phyloP scores from a whole-genome alignment of 2,329 filamentous ascomycete genomes.

The Neofusicoccum umdonicola region DNA sequence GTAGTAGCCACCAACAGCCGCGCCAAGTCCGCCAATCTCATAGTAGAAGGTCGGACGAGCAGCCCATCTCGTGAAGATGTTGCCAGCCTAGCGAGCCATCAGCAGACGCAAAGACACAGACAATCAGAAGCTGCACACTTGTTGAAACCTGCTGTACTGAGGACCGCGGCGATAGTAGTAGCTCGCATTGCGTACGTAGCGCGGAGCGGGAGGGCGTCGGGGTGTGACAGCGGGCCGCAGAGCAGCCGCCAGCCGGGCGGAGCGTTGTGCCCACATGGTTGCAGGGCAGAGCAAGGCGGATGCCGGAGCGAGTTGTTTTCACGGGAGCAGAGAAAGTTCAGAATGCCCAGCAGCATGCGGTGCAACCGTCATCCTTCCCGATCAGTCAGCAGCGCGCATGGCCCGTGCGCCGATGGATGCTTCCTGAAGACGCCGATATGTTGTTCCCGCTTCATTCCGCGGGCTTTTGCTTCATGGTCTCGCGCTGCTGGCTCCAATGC shows the following conservation, averaged over 20 bases:
- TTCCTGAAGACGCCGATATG: neutral
- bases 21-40: conserved; percentile 43
- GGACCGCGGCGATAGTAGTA: conserved; percentile 1
- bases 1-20: conserved; percentile 57
- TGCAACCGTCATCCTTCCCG: neutral
- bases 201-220: neutral
- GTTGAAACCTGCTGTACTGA: conserved; percentile 31
- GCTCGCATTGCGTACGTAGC: neutral
- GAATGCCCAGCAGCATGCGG: neutral
- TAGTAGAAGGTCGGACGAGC: conserved; percentile 48
- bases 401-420: conserved; percentile 1
- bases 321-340: neutral
- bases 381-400: neutral
- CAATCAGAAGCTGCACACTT: neutral
- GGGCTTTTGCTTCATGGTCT: neutral
- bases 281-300: neutral
- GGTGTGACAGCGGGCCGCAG: neutral
- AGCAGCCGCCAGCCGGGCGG: neutral
- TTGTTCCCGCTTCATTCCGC: neutral
- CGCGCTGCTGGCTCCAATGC: too few relatives aligned
- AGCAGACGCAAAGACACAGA: neutral
- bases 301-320: neutral
- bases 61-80: conserved; percentile 39
- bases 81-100: conserved; percentile 5
- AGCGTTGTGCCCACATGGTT: conserved; percentile 1